Percentiles rank a stretch among this genome's conserved stretches.
Conservation (phyloP, 1,139 yeast species). For the Barnettozyma hawaiiensis region DNA sequence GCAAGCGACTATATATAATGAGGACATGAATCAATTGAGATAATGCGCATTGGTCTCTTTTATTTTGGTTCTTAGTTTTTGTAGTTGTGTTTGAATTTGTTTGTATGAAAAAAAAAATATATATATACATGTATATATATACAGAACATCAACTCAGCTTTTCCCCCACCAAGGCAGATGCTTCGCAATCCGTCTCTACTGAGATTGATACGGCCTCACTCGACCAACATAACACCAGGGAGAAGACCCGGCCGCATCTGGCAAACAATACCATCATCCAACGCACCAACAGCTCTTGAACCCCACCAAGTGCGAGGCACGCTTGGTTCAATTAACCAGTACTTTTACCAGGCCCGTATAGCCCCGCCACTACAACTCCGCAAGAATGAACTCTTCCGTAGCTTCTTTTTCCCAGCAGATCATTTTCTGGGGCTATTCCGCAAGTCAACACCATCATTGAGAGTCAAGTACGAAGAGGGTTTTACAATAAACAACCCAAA, state of each 20-base stretch:
- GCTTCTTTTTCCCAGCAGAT: slow-evolving; percentile 40
- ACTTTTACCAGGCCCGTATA: slow-evolving; percentile 13
- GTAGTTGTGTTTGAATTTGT: too few relatives aligned
- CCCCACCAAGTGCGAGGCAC: slow-evolving; percentile 16
- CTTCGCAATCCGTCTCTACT: not conserved
- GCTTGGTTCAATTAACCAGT: slow-evolving; percentile 15
- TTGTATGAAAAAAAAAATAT: not conserved
- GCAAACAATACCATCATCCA: not conserved
- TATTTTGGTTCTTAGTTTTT: too few relatives aligned
- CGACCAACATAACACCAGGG: not conserved
- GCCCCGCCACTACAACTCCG: slow-evolving; percentile 9
- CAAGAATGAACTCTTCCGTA: slow-evolving; percentile 23
- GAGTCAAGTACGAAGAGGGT: slow-evolving; percentile 25
- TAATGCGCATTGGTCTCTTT: not conserved
- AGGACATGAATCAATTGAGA: not conserved
- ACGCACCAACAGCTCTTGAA: slow-evolving; percentile 4
- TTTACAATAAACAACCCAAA: slow-evolving; percentile 25
- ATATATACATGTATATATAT: too few relatives aligned
- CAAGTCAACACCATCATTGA: slow-evolving; percentile 46
- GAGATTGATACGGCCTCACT: not conserved
- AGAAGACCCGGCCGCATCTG: not conserved
- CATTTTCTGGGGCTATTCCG: slow-evolving; percentile 41
- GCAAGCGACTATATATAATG: not conserved
- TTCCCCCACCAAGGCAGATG: not conserved
- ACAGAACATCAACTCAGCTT: too few relatives aligned